These are phyloP conservation scores for Mucor indicus DNA, from an alignment of 371 early-diverging fungal species.

Conservation along the genomic window DNA sequence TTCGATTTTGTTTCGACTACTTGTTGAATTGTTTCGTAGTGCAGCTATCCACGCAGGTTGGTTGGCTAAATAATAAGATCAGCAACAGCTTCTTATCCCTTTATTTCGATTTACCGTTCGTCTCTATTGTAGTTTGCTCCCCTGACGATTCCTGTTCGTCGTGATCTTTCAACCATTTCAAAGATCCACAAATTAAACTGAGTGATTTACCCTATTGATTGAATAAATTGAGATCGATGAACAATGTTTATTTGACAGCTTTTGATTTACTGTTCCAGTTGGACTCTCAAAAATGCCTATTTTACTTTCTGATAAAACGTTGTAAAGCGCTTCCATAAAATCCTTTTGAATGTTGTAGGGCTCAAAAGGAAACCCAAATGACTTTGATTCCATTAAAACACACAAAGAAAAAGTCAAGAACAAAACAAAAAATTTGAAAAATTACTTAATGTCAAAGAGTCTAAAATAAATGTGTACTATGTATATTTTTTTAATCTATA, in stretches of 20 bases:
- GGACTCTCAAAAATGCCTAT: constrained; percentile 89
- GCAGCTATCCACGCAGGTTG: constrained; percentile 50
- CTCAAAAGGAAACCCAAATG: constrained; percentile 63
- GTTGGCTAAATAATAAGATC: constrained; percentile 1
- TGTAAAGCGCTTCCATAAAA: constrained; percentile 77
- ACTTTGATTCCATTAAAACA: constrained; percentile 6
- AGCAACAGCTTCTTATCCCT: too few relatives aligned
- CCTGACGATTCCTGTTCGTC: constrained; percentile 5
- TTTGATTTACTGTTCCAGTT: constrained; percentile 75
- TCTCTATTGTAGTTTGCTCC: neutral
- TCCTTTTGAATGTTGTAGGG: constrained; percentile 80
- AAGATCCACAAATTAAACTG: constrained; percentile 79
- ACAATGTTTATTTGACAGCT: too few relatives aligned
- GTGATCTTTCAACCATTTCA: constrained; percentile 78
- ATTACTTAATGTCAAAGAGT: too few relatives aligned
- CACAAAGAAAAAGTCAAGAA: too few relatives aligned
- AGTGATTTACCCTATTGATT: constrained; percentile 77
- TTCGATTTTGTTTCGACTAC: constrained; percentile 6
- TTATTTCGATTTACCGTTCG: neutral
- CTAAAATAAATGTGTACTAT: too few relatives aligned
- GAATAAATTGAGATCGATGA: neutral
- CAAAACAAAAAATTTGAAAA: too few relatives aligned
- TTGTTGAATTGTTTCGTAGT: constrained; percentile 17
- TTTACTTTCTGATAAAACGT: constrained; percentile 61
- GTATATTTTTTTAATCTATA: too few relatives aligned